Conservation (phyloP, 805 yeast species). For the Yarrowia yakushimensis region DNA sequence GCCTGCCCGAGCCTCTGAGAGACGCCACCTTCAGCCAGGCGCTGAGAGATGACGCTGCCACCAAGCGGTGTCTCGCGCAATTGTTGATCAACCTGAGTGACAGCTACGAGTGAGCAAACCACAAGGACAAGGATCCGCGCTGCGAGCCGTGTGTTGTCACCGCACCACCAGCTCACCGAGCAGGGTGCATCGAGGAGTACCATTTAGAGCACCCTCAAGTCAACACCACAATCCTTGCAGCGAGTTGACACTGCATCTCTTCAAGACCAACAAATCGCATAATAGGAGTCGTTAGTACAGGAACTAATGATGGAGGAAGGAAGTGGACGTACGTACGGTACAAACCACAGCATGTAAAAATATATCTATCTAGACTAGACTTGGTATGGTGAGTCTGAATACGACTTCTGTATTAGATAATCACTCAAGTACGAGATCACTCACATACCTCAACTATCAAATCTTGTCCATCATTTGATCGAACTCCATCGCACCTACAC, state of each 20-base stretch:
- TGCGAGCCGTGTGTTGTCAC: too few relatives aligned
- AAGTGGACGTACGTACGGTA: not conserved
- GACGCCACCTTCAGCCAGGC: constrained; percentile 80
- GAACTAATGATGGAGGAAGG: not conserved
- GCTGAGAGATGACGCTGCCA: constrained; percentile 80
- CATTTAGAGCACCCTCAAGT: too few relatives aligned
- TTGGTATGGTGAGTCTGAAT: too few relatives aligned
- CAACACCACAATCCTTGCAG: too few relatives aligned
- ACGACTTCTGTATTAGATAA: too few relatives aligned
- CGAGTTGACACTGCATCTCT: not conserved
- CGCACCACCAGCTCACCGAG: not conserved
- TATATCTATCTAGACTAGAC: not conserved
- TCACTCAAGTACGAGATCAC: too few relatives aligned
- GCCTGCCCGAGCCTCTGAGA: constrained; percentile 80
- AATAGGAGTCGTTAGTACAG: not conserved
- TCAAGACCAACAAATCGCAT: not conserved
- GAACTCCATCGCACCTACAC: too few relatives aligned
- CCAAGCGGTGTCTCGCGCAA: constrained; percentile 83
- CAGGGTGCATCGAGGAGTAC: too few relatives aligned
- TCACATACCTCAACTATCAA: too few relatives aligned
- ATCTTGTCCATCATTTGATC: too few relatives aligned
- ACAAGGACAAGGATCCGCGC: too few relatives aligned
- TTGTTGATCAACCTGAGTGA: constrained; percentile 64
- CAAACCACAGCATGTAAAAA: not conserved
- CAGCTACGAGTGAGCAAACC: constrained; percentile 32